These are phyloP conservation scores for Suzukiozyma palmioleophila DNA, from an alignment of 1,139 yeast genomes.

Conservation along the genomic window DNA sequence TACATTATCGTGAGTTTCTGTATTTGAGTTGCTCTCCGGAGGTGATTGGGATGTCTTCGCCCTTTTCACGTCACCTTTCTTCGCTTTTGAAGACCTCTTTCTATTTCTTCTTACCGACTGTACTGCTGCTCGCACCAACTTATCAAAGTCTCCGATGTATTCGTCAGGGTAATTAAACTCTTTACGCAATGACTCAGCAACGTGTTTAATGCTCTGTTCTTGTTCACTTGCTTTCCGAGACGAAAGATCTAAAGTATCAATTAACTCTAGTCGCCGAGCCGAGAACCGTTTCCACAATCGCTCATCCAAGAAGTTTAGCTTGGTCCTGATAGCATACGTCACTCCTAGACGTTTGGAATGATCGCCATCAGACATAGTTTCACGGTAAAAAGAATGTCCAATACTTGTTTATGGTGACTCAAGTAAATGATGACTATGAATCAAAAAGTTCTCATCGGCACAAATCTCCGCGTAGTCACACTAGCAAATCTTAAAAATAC, in stretches of 20 bases:
- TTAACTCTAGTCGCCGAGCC: slow-evolving; percentile 80
- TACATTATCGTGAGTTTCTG: neutral
- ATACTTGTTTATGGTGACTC: neutral
- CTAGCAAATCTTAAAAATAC: neutral
- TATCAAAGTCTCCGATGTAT: slow-evolving; percentile 70
- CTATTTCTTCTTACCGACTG: slow-evolving; percentile 55
- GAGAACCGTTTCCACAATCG: slow-evolving; percentile 84
- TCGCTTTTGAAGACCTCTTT: slow-evolving; percentile 36
- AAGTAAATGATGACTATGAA: neutral
- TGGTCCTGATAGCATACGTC: slow-evolving; percentile 72
- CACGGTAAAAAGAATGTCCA: neutral
- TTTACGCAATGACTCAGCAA: slow-evolving; percentile 67
- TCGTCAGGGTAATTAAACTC: slow-evolving; percentile 71
- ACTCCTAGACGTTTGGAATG: slow-evolving; percentile 46
- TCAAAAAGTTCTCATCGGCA: neutral
- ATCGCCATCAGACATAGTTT: neutral
- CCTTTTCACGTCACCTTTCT: slow-evolving; percentile 9
- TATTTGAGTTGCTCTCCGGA: neutral
- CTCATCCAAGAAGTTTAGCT: slow-evolving; percentile 75
- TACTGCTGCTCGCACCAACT: slow-evolving; percentile 86
- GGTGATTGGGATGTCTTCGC: neutral
- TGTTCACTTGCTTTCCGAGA: slow-evolving; percentile 89
- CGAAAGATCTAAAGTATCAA: slow-evolving; percentile 74
- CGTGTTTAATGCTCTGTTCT: slow-evolving; percentile 70
- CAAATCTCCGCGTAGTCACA: neutral